Base-by-base conservation (phyloP, 2,329 filamentous ascomycete species). In the Hymenoscyphus fructigenus region DNA sequence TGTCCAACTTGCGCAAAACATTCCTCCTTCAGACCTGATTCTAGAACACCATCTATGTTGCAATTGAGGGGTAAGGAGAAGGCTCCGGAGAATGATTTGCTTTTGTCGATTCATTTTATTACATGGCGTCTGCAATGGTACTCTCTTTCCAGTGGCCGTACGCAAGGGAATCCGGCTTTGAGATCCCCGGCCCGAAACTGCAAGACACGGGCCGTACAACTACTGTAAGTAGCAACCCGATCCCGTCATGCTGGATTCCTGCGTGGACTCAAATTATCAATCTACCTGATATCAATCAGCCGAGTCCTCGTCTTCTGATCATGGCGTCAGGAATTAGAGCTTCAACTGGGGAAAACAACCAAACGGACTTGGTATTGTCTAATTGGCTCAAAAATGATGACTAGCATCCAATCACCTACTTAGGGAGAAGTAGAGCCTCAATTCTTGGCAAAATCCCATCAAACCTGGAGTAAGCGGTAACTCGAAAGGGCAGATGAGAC, bases 121-220 rank as follows among this genome's bases (percentile, higher is more conserved):
- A 10, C 47, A 26, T 53, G 47, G 47, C 47, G 47, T 53, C 47
- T 53, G 20, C 47, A 53, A 53, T 53, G 47, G 20, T 26, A 53
- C 20, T 15, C 47, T 26, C 20, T 14, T 15, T 50, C 44, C 41
- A 47, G n/a, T 50, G n/a, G n/a, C 23, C n/a, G n/a, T 50, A 50
- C 44, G n/a, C 44, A 50, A 44, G 17, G 15, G 41, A n/a, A 44
- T 44, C 41, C 23, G n/a, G n/a, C n/a, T n/a, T n/a, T n/a, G n/a
- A 23, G 12, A 50, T 3, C n/a, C 44, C 9, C 47, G 47, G 20
- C 47, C 47, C 47, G 47, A 53, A 53, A 26, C 10, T 53, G 47
- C 47, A 53, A 14, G 15, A 23, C 1, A 53, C 20, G 20, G 20
- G 47, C 20, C 47, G 20, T 20, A n/a, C n/a, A n/a, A n/a, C n/a